Percentiles rank a stretch among this genome's conserved stretches.
These are phyloP conservation scores for Colletotrichum karsti DNA, from an alignment of 2,329 filamentous ascomycete species.

Conservation along the genomic window DNA sequence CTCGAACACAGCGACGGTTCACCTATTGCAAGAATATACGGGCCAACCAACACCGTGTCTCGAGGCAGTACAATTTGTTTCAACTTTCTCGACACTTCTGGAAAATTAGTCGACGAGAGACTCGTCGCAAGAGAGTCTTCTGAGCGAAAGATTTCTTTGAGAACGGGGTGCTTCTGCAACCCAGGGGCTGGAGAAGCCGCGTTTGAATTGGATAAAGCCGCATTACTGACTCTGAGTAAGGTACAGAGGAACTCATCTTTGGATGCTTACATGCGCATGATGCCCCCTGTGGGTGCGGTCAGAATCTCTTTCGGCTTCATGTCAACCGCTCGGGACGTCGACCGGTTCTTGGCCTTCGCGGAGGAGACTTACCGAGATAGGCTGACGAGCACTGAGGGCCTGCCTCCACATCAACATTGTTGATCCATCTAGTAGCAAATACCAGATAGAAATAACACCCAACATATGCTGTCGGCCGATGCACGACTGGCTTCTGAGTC, in stretches of 20 bases:
- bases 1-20: constrained; percentile 42
- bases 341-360: constrained; percentile 44
- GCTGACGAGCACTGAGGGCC: neutral
- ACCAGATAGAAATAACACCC: neutral
- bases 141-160: constrained; percentile 43
- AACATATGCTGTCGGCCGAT: no score
- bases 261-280: constrained; percentile 33
- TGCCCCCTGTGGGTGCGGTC: constrained; percentile 42
- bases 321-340: constrained; percentile 43
- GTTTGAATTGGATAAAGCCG: constrained; percentile 35
- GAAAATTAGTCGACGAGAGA: constrained; percentile 45
- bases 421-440: no score
- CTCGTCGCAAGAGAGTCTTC: constrained; percentile 44
- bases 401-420: constrained; percentile 20
- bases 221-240: constrained; percentile 25
- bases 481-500: neutral
- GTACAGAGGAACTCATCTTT: constrained; percentile 22
- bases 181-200: constrained; percentile 47
- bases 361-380: constrained; percentile 42
- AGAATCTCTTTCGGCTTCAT: constrained; percentile 49
- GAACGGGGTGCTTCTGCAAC: constrained; percentile 53
- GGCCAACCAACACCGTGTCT: constrained; percentile 37
- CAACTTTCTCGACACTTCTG: constrained; percentile 44
- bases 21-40: constrained; percentile 45
- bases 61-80: constrained; percentile 48